These are phyloP conservation scores for Microdochium trichocladiopsis DNA, from an alignment of 2,329 filamentous ascomycete species.

Conservation along the genomic window DNA sequence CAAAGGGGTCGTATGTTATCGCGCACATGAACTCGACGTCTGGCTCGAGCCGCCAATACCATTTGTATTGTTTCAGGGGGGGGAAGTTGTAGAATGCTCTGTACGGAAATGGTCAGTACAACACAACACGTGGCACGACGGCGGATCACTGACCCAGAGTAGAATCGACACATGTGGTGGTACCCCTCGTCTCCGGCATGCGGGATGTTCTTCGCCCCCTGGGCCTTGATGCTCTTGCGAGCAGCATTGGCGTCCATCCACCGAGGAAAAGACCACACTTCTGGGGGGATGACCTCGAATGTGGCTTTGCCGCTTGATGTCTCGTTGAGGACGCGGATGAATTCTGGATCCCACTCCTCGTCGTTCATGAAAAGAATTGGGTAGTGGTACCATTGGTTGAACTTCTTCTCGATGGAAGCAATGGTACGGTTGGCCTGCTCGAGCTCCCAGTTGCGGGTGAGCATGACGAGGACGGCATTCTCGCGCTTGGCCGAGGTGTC, in stretches of 20 bases:
- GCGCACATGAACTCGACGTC: constrained; percentile 36
- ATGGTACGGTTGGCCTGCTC: constrained; percentile 29
- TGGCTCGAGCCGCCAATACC: constrained; percentile 40
- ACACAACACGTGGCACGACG: not conserved
- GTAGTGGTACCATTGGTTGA: constrained; percentile 39
- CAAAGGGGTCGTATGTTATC: constrained; percentile 40
- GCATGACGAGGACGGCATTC: constrained; percentile 37
- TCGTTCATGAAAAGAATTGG: constrained; percentile 40
- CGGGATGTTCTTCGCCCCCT: constrained; percentile 22
- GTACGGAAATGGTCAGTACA: constrained; percentile 2
- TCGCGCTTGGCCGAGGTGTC: constrained; percentile 26
- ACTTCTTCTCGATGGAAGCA: constrained; percentile 31
- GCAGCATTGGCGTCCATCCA: constrained; percentile 22
- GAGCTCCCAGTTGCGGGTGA: constrained; percentile 36
- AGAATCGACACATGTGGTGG: constrained; percentile 35
- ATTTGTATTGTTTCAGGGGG: constrained; percentile 32
- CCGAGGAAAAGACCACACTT: constrained; percentile 32
- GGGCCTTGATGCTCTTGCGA: constrained; percentile 22
- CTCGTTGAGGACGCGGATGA: constrained; percentile 27
- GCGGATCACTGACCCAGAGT: constrained; percentile 29
- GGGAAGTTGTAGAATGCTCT: constrained; percentile 36
- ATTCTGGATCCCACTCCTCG: constrained; percentile 30
- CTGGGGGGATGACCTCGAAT: constrained; percentile 32
- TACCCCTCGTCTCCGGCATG: constrained; percentile 32
- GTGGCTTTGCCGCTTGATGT: constrained; percentile 26